Percentiles rank a stretch among this genome's conserved stretches.
Evolutionary conservation across 2,329 filamentous ascomycete genomes (phyloP).

Genomic region (Xylariaceae sp.): DNA sequence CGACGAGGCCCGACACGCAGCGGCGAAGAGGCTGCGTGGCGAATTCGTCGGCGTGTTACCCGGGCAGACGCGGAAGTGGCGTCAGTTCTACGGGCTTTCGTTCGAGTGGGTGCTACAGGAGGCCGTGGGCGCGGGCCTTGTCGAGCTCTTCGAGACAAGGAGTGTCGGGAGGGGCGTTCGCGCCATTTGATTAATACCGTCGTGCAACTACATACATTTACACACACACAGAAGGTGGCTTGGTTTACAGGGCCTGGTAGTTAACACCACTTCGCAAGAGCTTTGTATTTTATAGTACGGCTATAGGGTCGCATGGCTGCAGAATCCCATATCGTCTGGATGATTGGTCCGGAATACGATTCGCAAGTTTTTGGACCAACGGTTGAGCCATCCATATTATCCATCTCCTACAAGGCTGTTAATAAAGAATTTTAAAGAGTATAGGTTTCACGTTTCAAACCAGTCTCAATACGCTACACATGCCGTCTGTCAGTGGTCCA

Average conservation of each 20-base stretch:
- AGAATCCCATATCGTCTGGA: too few species aligned
- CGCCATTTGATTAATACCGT: constrained; percentile 29
- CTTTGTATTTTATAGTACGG: too few species aligned
- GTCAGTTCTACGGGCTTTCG: constrained; percentile 60
- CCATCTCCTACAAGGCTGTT: too few species aligned
- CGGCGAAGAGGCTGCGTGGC: constrained; percentile 46
- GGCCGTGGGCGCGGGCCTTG: constrained; percentile 62
- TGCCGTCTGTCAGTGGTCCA: background rate
- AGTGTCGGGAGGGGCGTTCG: constrained; percentile 66
- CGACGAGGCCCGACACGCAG: constrained; percentile 38
- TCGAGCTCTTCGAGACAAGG: constrained; percentile 70
- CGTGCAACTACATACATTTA: background rate
- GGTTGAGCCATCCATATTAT: too few species aligned
- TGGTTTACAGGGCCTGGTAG: background rate
- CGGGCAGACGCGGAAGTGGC: constrained; percentile 64
- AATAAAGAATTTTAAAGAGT: too few species aligned
- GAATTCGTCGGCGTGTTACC: constrained; percentile 54
- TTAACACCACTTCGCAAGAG: too few species aligned
- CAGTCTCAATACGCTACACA: background rate
- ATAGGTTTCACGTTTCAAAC: too few species aligned
- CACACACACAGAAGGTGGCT: background rate
- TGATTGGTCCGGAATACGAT: too few species aligned
- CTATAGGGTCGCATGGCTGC: too few species aligned
- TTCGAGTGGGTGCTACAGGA: constrained; percentile 70
- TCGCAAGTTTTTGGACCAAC: too few species aligned